phyloP scores from a whole-genome alignment of 2,329 filamentous ascomycete species.

The Neurospora sp. region DNA sequence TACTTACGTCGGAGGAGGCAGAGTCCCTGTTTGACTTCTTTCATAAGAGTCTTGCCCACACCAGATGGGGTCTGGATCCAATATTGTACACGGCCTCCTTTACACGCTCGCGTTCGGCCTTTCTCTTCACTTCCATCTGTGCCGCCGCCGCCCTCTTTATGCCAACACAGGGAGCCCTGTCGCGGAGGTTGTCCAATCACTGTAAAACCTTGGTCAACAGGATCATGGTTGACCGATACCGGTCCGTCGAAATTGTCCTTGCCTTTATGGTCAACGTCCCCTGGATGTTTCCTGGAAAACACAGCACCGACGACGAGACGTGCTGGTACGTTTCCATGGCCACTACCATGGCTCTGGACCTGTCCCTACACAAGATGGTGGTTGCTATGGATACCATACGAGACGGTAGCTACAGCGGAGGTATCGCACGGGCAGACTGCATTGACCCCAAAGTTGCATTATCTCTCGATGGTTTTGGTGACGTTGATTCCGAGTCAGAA shows the following conservation, averaged over 20 bases:
- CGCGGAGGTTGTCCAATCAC: slow-evolving; percentile 56
- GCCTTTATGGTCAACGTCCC: slow-evolving; percentile 69
- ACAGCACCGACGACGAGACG: slow-evolving; percentile 64
- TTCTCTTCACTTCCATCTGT: slow-evolving; percentile 62
- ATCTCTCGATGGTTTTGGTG: slow-evolving; percentile 56
- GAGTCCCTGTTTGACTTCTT: slow-evolving; percentile 57
- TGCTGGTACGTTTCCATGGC: slow-evolving; percentile 63
- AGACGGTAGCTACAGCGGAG: slow-evolving; percentile 30
- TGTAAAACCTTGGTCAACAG: slow-evolving; percentile 52
- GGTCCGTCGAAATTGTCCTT: slow-evolving; percentile 64
- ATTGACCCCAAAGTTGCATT: slow-evolving; percentile 58
- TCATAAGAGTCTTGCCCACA: slow-evolving; percentile 60
- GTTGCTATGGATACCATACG: slow-evolving; percentile 40
- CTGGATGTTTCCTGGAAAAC: slow-evolving; percentile 61
- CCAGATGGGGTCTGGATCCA: slow-evolving; percentile 64
- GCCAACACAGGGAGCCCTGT: slow-evolving; percentile 52
- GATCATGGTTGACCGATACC: slow-evolving; percentile 50
- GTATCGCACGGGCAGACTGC: slow-evolving; percentile 55
- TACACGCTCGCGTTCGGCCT: slow-evolving; percentile 57
- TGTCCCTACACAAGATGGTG: slow-evolving; percentile 62
- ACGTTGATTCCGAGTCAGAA: slow-evolving; percentile 51
- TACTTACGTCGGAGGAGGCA: slow-evolving; percentile 58
- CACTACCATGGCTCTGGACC: slow-evolving; percentile 57
- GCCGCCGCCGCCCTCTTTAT: slow-evolving; percentile 60
- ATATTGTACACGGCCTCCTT: slow-evolving; percentile 55